Base-by-base conservation (phyloP, 2,329 filamentous ascomycete genomes). In the Nannizziopsis arthrosporioides region DNA sequence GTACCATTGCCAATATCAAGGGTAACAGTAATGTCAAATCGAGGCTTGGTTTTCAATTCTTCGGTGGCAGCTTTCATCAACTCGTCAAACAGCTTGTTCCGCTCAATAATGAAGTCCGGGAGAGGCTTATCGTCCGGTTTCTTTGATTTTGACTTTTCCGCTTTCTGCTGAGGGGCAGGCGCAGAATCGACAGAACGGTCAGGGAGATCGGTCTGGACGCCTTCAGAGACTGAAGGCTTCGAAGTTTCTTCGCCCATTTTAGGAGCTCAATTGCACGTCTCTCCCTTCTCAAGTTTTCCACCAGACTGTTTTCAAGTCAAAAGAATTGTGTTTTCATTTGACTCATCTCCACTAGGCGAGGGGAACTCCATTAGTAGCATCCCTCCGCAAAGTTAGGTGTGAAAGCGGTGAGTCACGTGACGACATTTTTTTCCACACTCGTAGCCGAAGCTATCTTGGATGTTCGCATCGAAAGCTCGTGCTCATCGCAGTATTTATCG, bases 81-180 rank as follows among this genome's bases (percentile, higher is more conserved):
- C 64, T 83, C 81, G 64, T 95, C 85, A 70, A 95, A 95, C 43
- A 96, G 73, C 46, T 84, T 78, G 60, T 95, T 81, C 54, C 92
- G 82, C 66, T 88, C 80, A 61, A 89, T 73, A 54, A 96, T 80
- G 67, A 85, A 94, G 51, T 82, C 80, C 49, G 89, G 84, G 15
- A 79, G 73, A 39, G 72, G 58, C 11, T 40, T 47, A 19, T 63
- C 63, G 47, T 54, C 59, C 55, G 53, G 54, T 56, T 57, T 63
- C 51, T 57, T 52, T 54, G 44, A 40, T 39, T 54, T 52, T 12
- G 38, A 9, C 39, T 51, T 52, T 27, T 57, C 56, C 60, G 57
- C 52, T 53, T 61, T 62, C 54, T 55, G 61, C 57, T 60, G 62
- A 50, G 45, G 55, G 51, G 56, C 58, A 51, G 56, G 50, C 35